These are phyloP conservation scores for Asclepias syriaca DNA, from an alignment of 257 asterid genomes.

Conservation along the genomic window DNA sequence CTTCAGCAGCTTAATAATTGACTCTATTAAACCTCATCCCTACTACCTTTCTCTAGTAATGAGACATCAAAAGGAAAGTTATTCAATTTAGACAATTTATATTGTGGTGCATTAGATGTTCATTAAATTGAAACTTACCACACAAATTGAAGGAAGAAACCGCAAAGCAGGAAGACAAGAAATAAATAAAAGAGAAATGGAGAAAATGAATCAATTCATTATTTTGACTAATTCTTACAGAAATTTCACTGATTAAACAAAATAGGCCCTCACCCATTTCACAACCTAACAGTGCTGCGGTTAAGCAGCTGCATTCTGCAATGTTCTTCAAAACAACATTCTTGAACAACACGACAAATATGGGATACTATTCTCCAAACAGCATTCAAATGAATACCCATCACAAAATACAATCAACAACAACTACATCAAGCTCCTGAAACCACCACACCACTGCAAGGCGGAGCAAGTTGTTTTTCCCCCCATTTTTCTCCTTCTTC, in stretches of 20 bases:
- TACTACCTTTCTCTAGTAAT: no score
- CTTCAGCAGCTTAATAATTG: neutral
- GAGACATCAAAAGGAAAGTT: neutral
- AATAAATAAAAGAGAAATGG: neutral
- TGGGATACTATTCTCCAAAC: slow-evolving; percentile 11
- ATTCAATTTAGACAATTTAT: neutral
- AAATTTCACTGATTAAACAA: slow-evolving; percentile 12
- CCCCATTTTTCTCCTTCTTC: neutral
- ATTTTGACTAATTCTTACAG: slow-evolving; percentile 23
- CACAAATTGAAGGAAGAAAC: neutral
- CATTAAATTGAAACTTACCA: neutral
- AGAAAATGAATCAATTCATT: slow-evolving; percentile 25
- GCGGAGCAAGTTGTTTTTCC: slow-evolving; percentile 13
- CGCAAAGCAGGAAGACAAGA: neutral
- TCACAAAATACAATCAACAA: slow-evolving; percentile 15
- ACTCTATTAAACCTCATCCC: neutral
- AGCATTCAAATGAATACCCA: slow-evolving; percentile 18
- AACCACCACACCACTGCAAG: slow-evolving; percentile 5
- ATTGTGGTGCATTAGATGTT: neutral
- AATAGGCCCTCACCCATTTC: slow-evolving; percentile 25
- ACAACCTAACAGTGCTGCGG: slow-evolving; percentile 24
- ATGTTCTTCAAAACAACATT: slow-evolving; percentile 12
- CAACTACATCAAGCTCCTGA: slow-evolving; percentile 14
- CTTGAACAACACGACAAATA: slow-evolving; percentile 5
- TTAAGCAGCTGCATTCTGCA: slow-evolving; percentile 24